Evolutionary conservation across 495 filamentous ascomycete species (phyloP).

Genomic region (Xylaria telfairii): DNA sequence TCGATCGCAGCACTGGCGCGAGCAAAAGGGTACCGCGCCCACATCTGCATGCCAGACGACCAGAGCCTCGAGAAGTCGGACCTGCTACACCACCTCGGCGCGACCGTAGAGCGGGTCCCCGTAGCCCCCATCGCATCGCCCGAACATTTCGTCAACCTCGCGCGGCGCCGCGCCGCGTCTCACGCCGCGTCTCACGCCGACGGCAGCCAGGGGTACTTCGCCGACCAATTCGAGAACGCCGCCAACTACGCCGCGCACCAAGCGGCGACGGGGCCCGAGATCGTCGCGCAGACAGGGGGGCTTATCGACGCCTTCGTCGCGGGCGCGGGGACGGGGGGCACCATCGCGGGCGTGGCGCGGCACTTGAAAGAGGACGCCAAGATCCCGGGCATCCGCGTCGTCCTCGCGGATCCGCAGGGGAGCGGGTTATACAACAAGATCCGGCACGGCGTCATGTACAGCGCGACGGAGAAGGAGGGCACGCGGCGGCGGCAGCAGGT

Average conservation of each 20-base stretch:
- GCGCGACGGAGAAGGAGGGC: conserved; percentile 83
- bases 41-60: conserved; percentile 98
- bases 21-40: conserved; percentile 86
- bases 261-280: conserved; percentile 85
- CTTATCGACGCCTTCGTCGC: conserved; percentile 87
- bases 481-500: conserved; percentile 88
- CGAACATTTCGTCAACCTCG: conserved; percentile 93
- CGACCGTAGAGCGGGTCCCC: conserved; percentile 83
- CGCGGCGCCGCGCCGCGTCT: conserved; percentile 73
- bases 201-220: conserved; percentile 77
- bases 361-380: conserved; percentile 71
- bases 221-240: conserved; percentile 92
- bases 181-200: conserved; percentile 61
- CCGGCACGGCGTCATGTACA: conserved; percentile 94
- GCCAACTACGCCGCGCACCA: conserved; percentile 89
- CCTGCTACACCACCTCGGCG: conserved; percentile 87
- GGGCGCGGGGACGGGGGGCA: conserved; percentile 96
- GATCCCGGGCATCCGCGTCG: conserved; percentile 62
- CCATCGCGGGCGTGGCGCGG: conserved; percentile 82
- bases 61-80: conserved; percentile 87
- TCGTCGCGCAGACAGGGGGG: conserved; percentile 78
- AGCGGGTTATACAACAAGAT: conserved; percentile 92
- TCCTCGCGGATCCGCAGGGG: conserved; percentile 93
- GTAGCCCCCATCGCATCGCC: conserved; percentile 91
- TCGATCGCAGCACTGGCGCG: conserved; percentile 88